Conservation (phyloP, 306 rosid genomes). For the Crotalaria pallida region DNA sequence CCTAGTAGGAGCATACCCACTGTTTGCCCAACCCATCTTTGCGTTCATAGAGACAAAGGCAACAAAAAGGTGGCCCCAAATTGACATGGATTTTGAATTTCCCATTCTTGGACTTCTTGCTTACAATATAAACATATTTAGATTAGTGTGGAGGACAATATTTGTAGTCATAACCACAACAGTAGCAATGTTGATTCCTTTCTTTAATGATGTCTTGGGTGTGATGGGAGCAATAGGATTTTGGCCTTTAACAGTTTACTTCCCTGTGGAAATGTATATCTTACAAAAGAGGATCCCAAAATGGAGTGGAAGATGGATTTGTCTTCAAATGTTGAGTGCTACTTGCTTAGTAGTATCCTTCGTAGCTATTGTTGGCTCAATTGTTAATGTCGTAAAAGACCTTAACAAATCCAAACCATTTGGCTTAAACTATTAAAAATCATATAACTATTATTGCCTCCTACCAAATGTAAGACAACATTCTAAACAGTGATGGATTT, state of each 20-base stretch:
- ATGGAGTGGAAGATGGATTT: conserved; percentile 65
- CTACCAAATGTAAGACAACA: background rate
- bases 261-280: conserved; percentile 67
- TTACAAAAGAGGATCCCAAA: conserved; percentile 45
- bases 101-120: conserved; percentile 32
- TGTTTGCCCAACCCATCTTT: conserved; percentile 59
- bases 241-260: conserved; percentile 84
- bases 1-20: conserved; percentile 80
- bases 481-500: no score
- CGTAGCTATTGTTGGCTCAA: conserved; percentile 58
- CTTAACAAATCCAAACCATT: conserved; percentile 46
- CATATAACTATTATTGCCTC: background rate
- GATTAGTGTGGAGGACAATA: conserved; percentile 55
- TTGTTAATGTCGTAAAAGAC: conserved; percentile 41
- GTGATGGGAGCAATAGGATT: conserved; percentile 71
- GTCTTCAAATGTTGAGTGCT: conserved; percentile 38
- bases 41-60: conserved; percentile 53
- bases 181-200: conserved; percentile 67
- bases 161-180: conserved; percentile 56
- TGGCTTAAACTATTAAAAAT: conserved; percentile 5
- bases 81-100: conserved; percentile 30
- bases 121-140: conserved; percentile 47
- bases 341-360: conserved; percentile 37
- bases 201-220: conserved; percentile 68
- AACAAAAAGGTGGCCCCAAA: conserved; percentile 31